Conservation (phyloP, 164 flowering plant genomes). For the Chloranthus sessilifolius region DNA sequence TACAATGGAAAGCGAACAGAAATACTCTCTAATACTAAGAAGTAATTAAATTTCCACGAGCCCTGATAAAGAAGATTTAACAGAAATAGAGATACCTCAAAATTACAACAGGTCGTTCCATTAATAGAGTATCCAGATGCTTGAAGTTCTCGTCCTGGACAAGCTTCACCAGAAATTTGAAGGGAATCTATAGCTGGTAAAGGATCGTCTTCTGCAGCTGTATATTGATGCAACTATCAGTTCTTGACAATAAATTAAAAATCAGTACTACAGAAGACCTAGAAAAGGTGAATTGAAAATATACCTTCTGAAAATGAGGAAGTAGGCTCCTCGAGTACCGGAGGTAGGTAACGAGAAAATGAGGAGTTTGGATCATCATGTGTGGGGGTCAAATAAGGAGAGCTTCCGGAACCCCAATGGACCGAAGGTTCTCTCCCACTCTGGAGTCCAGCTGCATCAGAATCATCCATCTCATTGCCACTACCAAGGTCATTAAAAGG, state of each 20-base stretch:
- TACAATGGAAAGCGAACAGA: conserved; percentile 3
- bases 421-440: conserved; percentile 50
- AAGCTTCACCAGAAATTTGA: conserved; percentile 93
- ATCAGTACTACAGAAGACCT: not conserved
- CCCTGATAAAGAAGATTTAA: not conserved
- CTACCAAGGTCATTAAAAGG: conserved; percentile 59
- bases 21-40: not conserved
- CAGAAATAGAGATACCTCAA: conserved; percentile 53
- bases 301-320: conserved; percentile 96
- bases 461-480: conserved; percentile 53
- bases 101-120: conserved; percentile 96
- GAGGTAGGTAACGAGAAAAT: conserved; percentile 67
- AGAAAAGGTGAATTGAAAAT: not conserved
- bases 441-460: conserved; percentile 37
- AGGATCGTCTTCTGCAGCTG: conserved; percentile 94
- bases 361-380: conserved; percentile 63
- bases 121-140: conserved; percentile 85
- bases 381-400: conserved; percentile 37
- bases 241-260: not conserved
- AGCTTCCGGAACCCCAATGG: conserved; percentile 62
- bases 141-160: conserved; percentile 76
- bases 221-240: conserved; percentile 8
- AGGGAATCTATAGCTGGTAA: conserved; percentile 83
- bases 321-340: conserved; percentile 92
- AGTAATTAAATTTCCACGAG: not conserved